These are phyloP conservation scores for Backusella luteola DNA, from an alignment of 192 early-diverging fungal genomes.

Conservation along the genomic window DNA sequence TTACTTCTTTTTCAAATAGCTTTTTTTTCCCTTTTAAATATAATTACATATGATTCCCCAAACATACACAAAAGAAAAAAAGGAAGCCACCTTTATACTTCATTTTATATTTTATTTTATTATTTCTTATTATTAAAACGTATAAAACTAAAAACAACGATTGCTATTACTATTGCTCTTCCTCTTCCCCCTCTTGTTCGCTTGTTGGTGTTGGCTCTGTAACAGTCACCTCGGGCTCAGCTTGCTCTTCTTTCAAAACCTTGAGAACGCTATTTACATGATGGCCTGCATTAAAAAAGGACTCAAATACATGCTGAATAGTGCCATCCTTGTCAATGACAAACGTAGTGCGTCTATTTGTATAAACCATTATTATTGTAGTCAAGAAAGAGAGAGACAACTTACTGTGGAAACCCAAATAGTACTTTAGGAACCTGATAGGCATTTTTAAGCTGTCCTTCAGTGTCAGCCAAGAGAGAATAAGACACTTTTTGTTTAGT, in stretches of 20 bases:
- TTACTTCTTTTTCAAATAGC: neutral
- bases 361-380: neutral
- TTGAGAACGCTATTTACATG: constrained; percentile 34
- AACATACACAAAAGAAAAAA: neutral
- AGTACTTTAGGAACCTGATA: constrained; percentile 33
- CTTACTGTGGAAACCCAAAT: constrained; percentile 20
- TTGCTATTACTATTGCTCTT: neutral
- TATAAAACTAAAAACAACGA: neutral
- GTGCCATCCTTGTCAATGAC: constrained; percentile 38
- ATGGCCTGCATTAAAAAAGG: constrained; percentile 26
- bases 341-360: constrained; percentile 36
- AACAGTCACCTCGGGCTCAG: neutral
- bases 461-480: constrained; percentile 35
- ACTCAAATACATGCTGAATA: constrained; percentile 38
- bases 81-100: neutral
- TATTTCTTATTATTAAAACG: neutral
- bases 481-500: constrained; percentile 25
- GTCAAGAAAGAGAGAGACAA: neutral
- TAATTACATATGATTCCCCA: neutral
- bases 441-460: constrained; percentile 23
- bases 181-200: neutral
- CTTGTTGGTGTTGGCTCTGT: neutral
- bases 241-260: constrained; percentile 17
- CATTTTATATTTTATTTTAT: neutral
- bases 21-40: neutral